Conservation (phyloP, 306 rosid genomes). For the Corylus heterophylla region DNA sequence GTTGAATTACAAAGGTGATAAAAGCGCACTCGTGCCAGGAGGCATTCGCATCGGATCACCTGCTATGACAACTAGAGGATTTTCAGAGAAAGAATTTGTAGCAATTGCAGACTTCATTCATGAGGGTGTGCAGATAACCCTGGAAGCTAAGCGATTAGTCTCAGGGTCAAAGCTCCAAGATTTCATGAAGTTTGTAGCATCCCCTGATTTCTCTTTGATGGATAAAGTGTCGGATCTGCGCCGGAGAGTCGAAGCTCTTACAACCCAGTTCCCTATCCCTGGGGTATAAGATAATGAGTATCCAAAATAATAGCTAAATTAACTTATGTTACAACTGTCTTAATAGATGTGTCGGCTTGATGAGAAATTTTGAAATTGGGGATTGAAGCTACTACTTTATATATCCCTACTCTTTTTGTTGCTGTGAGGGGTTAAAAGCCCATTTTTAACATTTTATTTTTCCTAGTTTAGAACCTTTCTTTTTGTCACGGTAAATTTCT, state of each 20-base stretch:
- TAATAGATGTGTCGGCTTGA: neutral
- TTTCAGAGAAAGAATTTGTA: constrained; percentile 67
- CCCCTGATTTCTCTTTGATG: constrained; percentile 62
- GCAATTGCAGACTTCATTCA: constrained; percentile 74
- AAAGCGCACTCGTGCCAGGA: constrained; percentile 85
- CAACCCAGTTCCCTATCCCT: constrained; percentile 75
- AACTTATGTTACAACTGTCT: neutral
- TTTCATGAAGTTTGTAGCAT: constrained; percentile 57
- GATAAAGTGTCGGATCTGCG: constrained; percentile 59
- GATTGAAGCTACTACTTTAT: neutral
- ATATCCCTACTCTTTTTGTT: neutral
- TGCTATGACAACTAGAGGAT: constrained; percentile 96
- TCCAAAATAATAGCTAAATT: neutral
- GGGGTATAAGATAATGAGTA: constrained; percentile 51
- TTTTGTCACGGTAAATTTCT: too few species aligned
- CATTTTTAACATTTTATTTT: too few species aligned
- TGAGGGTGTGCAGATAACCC: constrained; percentile 75
- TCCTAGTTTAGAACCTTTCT: too few species aligned
- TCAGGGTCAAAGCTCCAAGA: constrained; percentile 85
- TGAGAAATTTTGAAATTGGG: neutral
- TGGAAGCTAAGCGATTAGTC: constrained; percentile 61
- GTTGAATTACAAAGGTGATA: constrained; percentile 59
- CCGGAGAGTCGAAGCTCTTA: constrained; percentile 72
- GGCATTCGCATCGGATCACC: constrained; percentile 98
- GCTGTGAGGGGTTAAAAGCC: too few species aligned